These are phyloP conservation scores for Vigna reflexopilosa DNA, from an alignment of 306 rosid genomes.

Conservation along the genomic window DNA sequence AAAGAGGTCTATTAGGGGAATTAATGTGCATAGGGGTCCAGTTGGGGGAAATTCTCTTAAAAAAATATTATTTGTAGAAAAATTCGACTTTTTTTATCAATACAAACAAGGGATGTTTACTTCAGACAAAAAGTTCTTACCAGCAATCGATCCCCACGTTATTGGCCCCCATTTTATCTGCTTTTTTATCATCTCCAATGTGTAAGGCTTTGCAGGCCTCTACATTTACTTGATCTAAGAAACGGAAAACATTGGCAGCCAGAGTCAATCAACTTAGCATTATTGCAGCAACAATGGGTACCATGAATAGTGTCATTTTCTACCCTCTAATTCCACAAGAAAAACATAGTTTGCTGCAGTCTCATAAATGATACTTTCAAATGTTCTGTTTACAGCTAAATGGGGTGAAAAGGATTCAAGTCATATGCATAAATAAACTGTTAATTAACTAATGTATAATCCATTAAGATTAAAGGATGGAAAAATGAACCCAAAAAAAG, in stretches of 20 bases:
- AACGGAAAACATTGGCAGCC: conserved; percentile 3
- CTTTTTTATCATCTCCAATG: conserved; percentile 84
- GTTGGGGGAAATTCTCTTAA: no score
- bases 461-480: not conserved
- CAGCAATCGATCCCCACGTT: conserved; percentile 87
- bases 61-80: no score
- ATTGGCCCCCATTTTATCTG: conserved; percentile 83
- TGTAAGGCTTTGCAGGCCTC: conserved; percentile 78
- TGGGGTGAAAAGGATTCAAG: conserved; percentile 10
- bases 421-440: not conserved
- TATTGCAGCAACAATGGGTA: not conserved
- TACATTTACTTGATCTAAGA: conserved; percentile 70
- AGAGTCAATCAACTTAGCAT: conserved; percentile 9
- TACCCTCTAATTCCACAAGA: not conserved
- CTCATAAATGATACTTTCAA: conserved; percentile 11
- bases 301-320: conserved; percentile 9
- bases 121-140: conserved; percentile 55
- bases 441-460: not conserved
- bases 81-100: no score
- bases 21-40: no score
- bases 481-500: not conserved
- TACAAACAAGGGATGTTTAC: not conserved
- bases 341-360: conserved; percentile 17
- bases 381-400: conserved; percentile 15
- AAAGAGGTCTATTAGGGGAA: no score